phyloP scores from a whole-genome alignment of 2,329 filamentous ascomycete genomes.

The Xylariaceae sp. region DNA sequence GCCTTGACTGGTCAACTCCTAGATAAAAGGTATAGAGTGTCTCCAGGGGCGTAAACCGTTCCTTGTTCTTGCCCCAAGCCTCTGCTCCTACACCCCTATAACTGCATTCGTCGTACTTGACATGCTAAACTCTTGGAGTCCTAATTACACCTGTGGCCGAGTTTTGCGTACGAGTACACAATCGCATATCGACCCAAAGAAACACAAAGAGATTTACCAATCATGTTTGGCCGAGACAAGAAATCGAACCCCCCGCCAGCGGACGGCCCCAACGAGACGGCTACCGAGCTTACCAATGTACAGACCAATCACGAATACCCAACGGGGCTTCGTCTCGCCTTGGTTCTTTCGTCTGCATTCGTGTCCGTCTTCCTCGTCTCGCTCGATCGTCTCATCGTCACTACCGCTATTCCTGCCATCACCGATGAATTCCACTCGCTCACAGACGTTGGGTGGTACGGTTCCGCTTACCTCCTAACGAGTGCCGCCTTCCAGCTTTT shows the following conservation, averaged over 20 bases:
- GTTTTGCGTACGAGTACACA: too few relatives aligned
- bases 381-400: slow-evolving; percentile 37
- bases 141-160: too few relatives aligned
- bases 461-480: slow-evolving; percentile 37
- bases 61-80: too few relatives aligned
- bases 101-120: too few relatives aligned
- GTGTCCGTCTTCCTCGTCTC: slow-evolving; percentile 39
- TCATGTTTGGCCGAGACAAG: slow-evolving; percentile 17
- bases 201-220: too few relatives aligned
- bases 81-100: too few relatives aligned
- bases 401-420: slow-evolving; percentile 39
- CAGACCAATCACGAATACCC: slow-evolving; percentile 32
- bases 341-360: slow-evolving; percentile 35
- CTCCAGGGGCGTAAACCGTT: too few relatives aligned
- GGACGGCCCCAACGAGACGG: slow-evolving; percentile 17
- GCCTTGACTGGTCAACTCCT: too few relatives aligned
- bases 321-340: slow-evolving; percentile 29
- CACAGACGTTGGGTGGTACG: slow-evolving; percentile 40
- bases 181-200: too few relatives aligned
- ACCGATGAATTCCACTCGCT: slow-evolving; percentile 39
- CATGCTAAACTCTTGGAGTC: too few relatives aligned
- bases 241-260: slow-evolving; percentile 7
- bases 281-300: slow-evolving; percentile 5
- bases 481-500: slow-evolving; percentile 39
- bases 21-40: too few relatives aligned